phyloP scores from a whole-genome alignment of 768 basidiomycete species.

The Panellus pusillus region DNA sequence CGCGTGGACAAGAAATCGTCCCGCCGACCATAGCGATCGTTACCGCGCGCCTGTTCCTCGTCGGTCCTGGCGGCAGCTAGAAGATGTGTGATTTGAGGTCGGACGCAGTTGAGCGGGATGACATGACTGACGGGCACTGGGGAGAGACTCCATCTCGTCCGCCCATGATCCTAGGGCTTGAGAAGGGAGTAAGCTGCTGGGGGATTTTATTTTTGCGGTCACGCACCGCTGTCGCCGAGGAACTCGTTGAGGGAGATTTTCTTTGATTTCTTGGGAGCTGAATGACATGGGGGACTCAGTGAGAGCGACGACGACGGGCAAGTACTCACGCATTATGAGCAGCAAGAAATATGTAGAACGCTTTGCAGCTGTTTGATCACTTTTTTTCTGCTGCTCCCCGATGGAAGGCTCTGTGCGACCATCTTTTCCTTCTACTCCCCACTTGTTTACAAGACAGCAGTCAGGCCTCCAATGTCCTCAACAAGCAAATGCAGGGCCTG shows the following conservation, averaged over 20 bases:
- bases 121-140: slow-evolving; percentile 80
- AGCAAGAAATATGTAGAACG: not conserved
- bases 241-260: slow-evolving; percentile 94
- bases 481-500: slow-evolving; percentile 76
- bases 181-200: slow-evolving; percentile 30
- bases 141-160: slow-evolving; percentile 94
- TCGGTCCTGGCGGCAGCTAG: slow-evolving; percentile 70
- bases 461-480: slow-evolving; percentile 73
- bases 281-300: not conserved
- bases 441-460: slow-evolving; percentile 44
- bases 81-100: slow-evolving; percentile 12
- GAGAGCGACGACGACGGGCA: not conserved
- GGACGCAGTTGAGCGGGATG: not conserved
- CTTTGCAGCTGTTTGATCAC: not conserved
- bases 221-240: slow-evolving; percentile 81
- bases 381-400: not conserved
- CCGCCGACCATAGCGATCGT: slow-evolving; percentile 55
- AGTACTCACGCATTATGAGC: slow-evolving; percentile 19
- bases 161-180: slow-evolving; percentile 95
- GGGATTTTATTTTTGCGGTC: slow-evolving; percentile 17
- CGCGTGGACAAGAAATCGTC: slow-evolving; percentile 68
- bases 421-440: not conserved
- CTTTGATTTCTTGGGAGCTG: slow-evolving; percentile 90
- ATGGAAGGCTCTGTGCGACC: slow-evolving; percentile 25
- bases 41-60: slow-evolving; percentile 55